phyloP scores from a whole-genome alignment of 192 early-diverging fungal species.

The Umbelopsis isabellina region DNA sequence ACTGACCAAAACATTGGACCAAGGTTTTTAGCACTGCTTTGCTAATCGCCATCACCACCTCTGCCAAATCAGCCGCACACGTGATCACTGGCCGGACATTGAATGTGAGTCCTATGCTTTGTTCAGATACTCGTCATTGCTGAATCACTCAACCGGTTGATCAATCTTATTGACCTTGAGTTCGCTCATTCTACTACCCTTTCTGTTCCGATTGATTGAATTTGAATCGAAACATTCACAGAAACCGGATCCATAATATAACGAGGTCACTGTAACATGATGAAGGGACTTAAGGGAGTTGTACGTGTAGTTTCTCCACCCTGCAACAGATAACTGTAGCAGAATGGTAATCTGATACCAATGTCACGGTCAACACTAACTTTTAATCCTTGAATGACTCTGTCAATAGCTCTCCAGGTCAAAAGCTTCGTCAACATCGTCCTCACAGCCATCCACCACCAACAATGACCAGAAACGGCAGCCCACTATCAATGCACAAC shows the following conservation, averaged over 20 bases:
- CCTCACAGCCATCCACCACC: not conserved
- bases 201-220: no score
- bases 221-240: no score
- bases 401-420: constrained; percentile 33
- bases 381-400: not conserved
- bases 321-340: not conserved
- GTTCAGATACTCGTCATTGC: constrained; percentile 19
- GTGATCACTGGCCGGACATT: not conserved
- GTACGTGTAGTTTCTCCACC: constrained; percentile 11
- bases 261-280: constrained; percentile 23
- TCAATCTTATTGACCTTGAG: not conserved
- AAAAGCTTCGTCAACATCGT: constrained; percentile 23
- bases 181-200: not conserved
- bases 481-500: not conserved
- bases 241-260: not conserved
- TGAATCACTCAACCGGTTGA: not conserved
- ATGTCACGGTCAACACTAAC: not conserved
- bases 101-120: constrained; percentile 4
- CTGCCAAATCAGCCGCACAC: not conserved
- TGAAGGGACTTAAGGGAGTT: constrained; percentile 41
- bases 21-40: no score
- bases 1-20: no score
- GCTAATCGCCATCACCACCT: no score
- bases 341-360: constrained; percentile 1
- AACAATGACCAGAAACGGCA: constrained; percentile 1